Percentiles rank a stretch among this genome's conserved stretches.
Evolutionary conservation across 805 yeast species (phyloP).

Genomic region (Huiozyma sinensis): DNA sequence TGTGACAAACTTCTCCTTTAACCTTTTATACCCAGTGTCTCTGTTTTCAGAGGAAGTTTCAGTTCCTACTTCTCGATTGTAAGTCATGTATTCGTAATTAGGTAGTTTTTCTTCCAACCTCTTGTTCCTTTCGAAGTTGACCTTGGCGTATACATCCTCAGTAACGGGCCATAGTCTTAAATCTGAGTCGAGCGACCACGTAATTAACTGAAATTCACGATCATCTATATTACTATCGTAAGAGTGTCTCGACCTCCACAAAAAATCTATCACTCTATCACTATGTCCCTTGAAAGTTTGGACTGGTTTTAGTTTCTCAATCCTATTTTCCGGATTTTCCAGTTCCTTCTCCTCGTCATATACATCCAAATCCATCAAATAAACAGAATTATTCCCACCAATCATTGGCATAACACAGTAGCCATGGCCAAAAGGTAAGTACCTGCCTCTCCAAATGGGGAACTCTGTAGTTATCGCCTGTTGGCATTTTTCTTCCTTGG

Average conservation of each 20-base stretch:
- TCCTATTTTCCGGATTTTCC: conserved; percentile 11
- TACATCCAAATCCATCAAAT: conserved; percentile 23
- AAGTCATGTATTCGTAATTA: conserved; percentile 38
- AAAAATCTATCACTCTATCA: conserved; percentile 76
- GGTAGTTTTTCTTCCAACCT: conserved; percentile 31
- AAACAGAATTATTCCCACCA: conserved; percentile 57
- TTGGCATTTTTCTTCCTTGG: conserved; percentile 36
- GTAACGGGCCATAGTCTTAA: conserved; percentile 69
- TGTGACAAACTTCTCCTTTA: conserved; percentile 32
- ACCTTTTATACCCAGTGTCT: conserved; percentile 17
- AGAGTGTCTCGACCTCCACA: conserved; percentile 66
- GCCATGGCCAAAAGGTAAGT: conserved; percentile 79
- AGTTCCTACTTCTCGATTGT: conserved; percentile 39
- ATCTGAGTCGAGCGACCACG: conserved; percentile 89
- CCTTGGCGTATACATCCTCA: conserved; percentile 37
- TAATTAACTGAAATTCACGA: conserved; percentile 80
- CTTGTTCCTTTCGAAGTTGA: conserved; percentile 32
- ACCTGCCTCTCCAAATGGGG: conserved; percentile 84
- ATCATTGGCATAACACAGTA: conserved; percentile 85
- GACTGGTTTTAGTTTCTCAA: conserved; percentile 37
- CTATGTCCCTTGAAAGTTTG: conserved; percentile 69
- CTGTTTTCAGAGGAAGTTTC: conserved; percentile 3
- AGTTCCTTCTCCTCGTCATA: conserved; percentile 7
- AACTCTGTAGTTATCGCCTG: conserved; percentile 59
- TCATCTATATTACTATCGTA: conserved; percentile 41